These are phyloP conservation scores for Erysimum cheiri DNA, from an alignment of 441 rosid genomes.

Conservation along the genomic window DNA sequence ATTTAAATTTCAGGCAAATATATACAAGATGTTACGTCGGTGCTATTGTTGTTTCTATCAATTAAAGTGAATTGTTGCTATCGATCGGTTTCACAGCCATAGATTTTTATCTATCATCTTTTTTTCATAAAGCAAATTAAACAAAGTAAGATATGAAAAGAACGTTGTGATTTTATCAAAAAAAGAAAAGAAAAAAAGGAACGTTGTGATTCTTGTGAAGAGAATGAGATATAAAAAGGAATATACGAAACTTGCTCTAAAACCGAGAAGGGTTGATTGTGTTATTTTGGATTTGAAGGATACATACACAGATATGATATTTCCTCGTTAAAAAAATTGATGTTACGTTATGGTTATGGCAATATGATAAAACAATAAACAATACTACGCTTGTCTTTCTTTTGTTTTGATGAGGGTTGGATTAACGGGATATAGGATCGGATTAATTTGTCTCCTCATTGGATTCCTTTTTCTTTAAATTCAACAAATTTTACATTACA, in stretches of 20 bases:
- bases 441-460: neutral
- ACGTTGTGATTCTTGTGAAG: too few species aligned
- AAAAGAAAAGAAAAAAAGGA: too few species aligned
- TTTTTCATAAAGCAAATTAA: constrained; percentile 24
- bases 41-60: constrained; percentile 20
- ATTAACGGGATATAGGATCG: neutral
- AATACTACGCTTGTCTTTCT: too few species aligned
- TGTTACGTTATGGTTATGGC: constrained; percentile 11
- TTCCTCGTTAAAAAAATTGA: neutral
- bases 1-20: neutral
- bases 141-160: constrained; percentile 34
- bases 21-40: constrained; percentile 32
- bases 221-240: neutral
- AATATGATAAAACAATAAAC: constrained; percentile 7
- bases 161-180: neutral
- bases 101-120: neutral
- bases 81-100: constrained; percentile 25
- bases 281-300: constrained; percentile 1
- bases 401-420: neutral
- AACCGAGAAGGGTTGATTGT: constrained; percentile 21
- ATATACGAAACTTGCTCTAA: constrained; percentile 12
- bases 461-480: constrained; percentile 22
- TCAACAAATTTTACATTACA: constrained; percentile 5
- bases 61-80: constrained; percentile 32
- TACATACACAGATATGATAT: neutral